Percentiles rank a stretch among this genome's conserved stretches.
These are phyloP conservation scores for Botryotinia narcissicola DNA, from an alignment of 2,329 filamentous ascomycete genomes.

Conservation along the genomic window DNA sequence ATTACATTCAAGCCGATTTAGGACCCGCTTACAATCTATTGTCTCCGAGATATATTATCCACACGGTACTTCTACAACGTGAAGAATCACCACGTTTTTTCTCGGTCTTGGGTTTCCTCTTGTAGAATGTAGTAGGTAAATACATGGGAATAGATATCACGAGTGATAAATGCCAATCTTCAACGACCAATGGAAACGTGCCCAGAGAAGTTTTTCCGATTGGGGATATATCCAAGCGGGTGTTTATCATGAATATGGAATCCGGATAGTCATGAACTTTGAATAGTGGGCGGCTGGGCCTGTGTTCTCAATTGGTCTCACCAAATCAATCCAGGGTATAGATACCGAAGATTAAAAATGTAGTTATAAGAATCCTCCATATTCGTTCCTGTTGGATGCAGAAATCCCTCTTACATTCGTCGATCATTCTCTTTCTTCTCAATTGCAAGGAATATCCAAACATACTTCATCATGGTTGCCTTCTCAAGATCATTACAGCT, in stretches of 20 bases:
- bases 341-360: neutral
- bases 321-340: neutral
- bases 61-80: neutral
- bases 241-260: neutral
- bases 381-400: neutral
- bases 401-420: neutral
- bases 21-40: neutral
- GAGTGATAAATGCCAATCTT: neutral
- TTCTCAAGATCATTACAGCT: slow-evolving; percentile 25
- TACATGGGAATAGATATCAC: neutral
- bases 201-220: neutral
- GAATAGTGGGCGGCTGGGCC: neutral
- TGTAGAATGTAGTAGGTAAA: neutral
- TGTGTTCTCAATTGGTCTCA: neutral
- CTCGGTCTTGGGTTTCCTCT: neutral
- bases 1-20: neutral
- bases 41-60: neutral
- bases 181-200: neutral
- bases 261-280: neutral
- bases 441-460: neutral
- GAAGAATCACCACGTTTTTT: neutral
- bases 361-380: neutral
- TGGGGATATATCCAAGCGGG: neutral
- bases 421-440: neutral
- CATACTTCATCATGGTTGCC: slow-evolving; percentile 25